These are phyloP conservation scores for Ophiostoma pallidulum DNA, from an alignment of 2,329 filamentous ascomycete species.

Conservation along the genomic window DNA sequence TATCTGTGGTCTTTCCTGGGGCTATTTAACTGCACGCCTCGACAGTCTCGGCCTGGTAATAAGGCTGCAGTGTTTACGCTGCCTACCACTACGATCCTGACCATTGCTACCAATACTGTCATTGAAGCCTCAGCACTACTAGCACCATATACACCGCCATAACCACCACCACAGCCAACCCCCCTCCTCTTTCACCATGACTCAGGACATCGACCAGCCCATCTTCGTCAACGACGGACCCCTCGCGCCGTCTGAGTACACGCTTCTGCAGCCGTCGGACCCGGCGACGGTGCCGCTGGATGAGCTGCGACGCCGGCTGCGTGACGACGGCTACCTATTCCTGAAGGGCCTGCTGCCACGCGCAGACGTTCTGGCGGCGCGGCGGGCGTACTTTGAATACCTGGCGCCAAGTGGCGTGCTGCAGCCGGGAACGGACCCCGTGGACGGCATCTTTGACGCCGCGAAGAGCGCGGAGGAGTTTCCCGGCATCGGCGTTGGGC, in stretches of 20 bases:
- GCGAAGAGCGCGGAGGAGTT: constrained; percentile 33
- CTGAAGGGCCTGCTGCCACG: constrained; percentile 45
- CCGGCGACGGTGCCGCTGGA: constrained; percentile 9
- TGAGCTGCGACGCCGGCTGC: constrained; percentile 9
- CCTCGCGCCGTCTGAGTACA: constrained; percentile 9
- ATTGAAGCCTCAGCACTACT: too few relatives aligned
- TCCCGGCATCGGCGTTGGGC: constrained; percentile 45
- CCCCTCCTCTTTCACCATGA: too few relatives aligned
- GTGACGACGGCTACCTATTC: constrained; percentile 42
- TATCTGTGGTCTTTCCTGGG: too few relatives aligned
- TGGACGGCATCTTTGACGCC: constrained; percentile 44
- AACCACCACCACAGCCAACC: too few relatives aligned
- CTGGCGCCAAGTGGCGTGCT: constrained; percentile 47
- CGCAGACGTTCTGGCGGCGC: constrained; percentile 40
- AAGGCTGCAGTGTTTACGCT: too few relatives aligned
- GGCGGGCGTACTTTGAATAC: constrained; percentile 43
- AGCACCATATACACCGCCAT: too few relatives aligned
- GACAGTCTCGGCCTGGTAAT: too few relatives aligned
- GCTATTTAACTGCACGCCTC: too few relatives aligned
- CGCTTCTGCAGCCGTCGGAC: constrained; percentile 7
- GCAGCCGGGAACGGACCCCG: constrained; percentile 39
- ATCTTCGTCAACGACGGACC: constrained; percentile 14
- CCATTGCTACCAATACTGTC: too few relatives aligned
- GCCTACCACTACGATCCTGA: too few relatives aligned
- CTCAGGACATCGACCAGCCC: not conserved